These are phyloP conservation scores for Pythium phragmitis DNA, from an alignment of 352 stramenopile genomes.

Conservation along the genomic window DNA sequence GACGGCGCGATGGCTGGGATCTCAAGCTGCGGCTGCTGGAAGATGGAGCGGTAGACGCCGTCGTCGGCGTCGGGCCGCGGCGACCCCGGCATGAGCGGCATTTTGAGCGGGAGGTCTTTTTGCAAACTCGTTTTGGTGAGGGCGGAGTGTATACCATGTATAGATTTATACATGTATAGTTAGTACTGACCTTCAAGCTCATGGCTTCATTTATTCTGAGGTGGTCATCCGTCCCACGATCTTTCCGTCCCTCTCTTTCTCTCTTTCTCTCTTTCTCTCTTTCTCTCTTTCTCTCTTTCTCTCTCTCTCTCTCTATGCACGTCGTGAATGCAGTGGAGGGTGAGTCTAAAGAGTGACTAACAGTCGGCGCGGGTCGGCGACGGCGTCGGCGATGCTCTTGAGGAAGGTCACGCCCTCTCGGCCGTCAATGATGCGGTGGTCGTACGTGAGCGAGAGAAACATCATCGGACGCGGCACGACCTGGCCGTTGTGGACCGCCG, in stretches of 20 bases:
- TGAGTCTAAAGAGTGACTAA: constrained; percentile 75
- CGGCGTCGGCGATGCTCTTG: constrained; percentile 97
- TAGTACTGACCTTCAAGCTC: no score
- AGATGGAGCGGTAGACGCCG: constrained; percentile 81
- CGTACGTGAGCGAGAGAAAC: constrained; percentile 99
- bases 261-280: neutral
- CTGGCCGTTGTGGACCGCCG: constrained; percentile 91
- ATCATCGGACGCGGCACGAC: constrained; percentile 99
- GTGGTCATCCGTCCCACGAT: no score
- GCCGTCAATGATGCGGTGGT: constrained; percentile 99
- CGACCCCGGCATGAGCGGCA: constrained; percentile 65
- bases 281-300: neutral
- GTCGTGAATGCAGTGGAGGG: constrained; percentile 5
- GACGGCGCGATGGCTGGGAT: constrained; percentile 62
- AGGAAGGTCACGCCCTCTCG: constrained; percentile 99
- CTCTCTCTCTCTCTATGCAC: constrained; percentile 3
- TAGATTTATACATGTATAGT: neutral
- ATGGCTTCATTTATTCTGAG: no score
- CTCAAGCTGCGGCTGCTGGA: constrained; percentile 79
- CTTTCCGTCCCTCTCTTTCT: neutral
- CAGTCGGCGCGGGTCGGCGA: constrained; percentile 94
- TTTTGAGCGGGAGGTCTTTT: constrained; percentile 11
- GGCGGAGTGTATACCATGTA: neutral
- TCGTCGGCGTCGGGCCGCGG: constrained; percentile 61
- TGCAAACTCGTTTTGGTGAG: neutral